Base-by-base conservation (phyloP, 2,329 filamentous ascomycete genomes). In the Trichoderma koningii region DNA sequence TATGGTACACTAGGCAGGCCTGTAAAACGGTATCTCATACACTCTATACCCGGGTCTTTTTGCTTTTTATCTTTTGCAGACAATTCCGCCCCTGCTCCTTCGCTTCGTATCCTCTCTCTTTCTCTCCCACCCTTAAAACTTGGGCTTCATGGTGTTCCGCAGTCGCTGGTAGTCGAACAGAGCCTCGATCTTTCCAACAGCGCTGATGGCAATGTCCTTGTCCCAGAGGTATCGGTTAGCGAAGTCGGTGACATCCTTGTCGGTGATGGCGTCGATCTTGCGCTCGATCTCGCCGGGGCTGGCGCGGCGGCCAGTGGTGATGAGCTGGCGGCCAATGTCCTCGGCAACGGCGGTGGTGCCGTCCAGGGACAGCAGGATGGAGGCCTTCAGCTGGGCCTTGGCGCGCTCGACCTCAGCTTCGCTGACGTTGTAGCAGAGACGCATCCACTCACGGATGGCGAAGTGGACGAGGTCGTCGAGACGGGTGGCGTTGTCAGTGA, bases 331-430 rank as follows among this genome's bases (percentile, higher is more conserved):
- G 76, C 95, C 95, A 79, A 99, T 97, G 78, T 99, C 95, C 85
- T 99, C 95, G 68, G 95, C 95, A 63, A 97, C 90, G 73, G 95
- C 93, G 55, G 95, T 98, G 76, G 95, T 98, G 79, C 93, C 96
- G 78, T 99, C 95, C 38, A 99, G 92, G 61, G 93, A 96, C 70
- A 99, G 89, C 68, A 99, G 91, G 75, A 99, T 93, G 63, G 93
- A 97, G 68, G 95, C 95, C 88, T 99, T 99, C 74, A 99, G 89
- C 84, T 99, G 95, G 70, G 95, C 92, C 88, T 99, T 99, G 80
- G 95, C 95, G 73, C 95, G 94, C 87, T 99, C 95, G 68, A 93
- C 91, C 83, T 99, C 95, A 70, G 93, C 89, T 76, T 92, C 86
- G 75, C 85, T 88, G 74, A 99, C 95, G 80, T 88, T 91, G 84